Conservation (phyloP, 2,329 filamentous ascomycete species). For the Cercospora berteroae region DNA sequence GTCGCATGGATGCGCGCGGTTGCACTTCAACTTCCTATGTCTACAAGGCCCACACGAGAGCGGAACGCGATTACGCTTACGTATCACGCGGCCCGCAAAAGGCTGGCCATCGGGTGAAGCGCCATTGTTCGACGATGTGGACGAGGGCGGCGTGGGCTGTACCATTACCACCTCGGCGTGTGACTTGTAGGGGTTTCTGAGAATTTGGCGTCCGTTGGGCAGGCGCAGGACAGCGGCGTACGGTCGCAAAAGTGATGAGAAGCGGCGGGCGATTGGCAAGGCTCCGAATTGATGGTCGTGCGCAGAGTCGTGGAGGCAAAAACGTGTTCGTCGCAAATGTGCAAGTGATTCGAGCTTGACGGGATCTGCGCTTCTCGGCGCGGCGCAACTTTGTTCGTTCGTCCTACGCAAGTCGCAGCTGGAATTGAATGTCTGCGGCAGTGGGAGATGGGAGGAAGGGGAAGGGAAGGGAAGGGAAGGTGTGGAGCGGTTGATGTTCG, state of each 20-base stretch:
- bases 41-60: slow-evolving; percentile 89
- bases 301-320: background rate
- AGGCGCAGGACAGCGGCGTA: background rate
- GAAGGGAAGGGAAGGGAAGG: background rate
- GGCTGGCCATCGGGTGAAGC: slow-evolving; percentile 79
- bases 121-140: slow-evolving; percentile 70
- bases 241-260: background rate
- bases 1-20: slow-evolving; percentile 84
- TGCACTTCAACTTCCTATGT: slow-evolving; percentile 95
- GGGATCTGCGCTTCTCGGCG: background rate
- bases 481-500: background rate
- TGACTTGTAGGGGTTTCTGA: background rate
- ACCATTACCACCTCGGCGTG: slow-evolving; percentile 6
- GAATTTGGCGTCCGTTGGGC: background rate
- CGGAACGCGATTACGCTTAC: slow-evolving; percentile 87
- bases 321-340: background rate
- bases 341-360: background rate
- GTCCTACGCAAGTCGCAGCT: background rate
- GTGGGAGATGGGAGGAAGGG: background rate
- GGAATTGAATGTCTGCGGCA: background rate
- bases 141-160: slow-evolving; percentile 70
- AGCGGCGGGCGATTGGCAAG: background rate
- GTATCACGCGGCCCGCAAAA: slow-evolving; percentile 62
- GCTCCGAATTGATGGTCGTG: background rate
- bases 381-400: background rate